Conservation (phyloP, 1,284 basidiomycete species). For the Irpex rosettiformis region DNA sequence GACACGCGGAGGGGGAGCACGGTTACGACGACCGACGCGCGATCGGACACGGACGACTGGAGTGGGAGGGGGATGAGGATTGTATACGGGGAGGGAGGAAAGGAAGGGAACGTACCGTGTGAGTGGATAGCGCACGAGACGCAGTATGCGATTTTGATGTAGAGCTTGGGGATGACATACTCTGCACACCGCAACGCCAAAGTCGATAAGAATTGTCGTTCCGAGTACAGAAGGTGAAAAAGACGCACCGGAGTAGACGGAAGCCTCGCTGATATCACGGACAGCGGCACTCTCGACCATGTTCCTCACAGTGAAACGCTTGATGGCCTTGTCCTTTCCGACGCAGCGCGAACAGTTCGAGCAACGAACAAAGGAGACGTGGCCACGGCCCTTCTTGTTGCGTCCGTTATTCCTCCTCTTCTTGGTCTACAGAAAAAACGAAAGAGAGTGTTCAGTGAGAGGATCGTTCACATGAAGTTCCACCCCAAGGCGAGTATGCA, state of each 20-base stretch:
- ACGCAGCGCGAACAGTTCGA: constrained; percentile 97
- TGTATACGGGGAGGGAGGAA: constrained; percentile 1
- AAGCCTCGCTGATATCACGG: constrained; percentile 95
- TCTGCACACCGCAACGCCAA: constrained; percentile 55
- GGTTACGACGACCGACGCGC: constrained; percentile 90
- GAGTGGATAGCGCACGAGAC: constrained; percentile 99
- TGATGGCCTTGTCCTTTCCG: constrained; percentile 99
- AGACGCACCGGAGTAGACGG: constrained; percentile 84
- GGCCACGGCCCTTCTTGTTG: constrained; percentile 98
- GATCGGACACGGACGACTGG: constrained; percentile 94
- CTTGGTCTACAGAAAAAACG: constrained; percentile 80
- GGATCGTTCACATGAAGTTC: neutral
- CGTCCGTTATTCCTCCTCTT: constrained; percentile 98
- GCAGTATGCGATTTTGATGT: constrained; percentile 99
- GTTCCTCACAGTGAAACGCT: constrained; percentile 99
- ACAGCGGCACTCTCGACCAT: constrained; percentile 99
- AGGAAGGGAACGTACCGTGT: constrained; percentile 83
- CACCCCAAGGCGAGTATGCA: constrained; percentile 18
- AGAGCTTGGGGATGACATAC: constrained; percentile 96
- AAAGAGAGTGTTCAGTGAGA: constrained; percentile 11
- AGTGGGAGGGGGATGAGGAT: neutral
- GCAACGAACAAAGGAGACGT: constrained; percentile 93
- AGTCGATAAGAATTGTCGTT: constrained; percentile 98
- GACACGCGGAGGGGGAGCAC: constrained; percentile 91
- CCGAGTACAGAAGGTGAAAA: constrained; percentile 82